Base-by-base conservation (phyloP, 2,329 filamentous ascomycete genomes). In the Ophiosphaerella narmari region DNA sequence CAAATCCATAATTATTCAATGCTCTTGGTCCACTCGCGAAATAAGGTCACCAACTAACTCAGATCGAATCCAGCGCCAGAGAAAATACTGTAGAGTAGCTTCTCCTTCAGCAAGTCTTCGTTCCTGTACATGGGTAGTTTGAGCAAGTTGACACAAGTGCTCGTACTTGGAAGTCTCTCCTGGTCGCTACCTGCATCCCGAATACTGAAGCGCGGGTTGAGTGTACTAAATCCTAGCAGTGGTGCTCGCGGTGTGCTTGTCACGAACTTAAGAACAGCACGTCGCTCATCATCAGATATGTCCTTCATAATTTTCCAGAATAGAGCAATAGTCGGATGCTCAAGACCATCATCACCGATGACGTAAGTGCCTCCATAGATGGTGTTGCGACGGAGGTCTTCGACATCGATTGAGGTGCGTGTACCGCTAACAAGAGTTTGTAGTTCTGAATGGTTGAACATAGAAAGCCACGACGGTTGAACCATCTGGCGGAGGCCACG, bases 401-500 rank as follows among this genome's bases (percentile, higher is more conserved):
- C 85, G 32, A 99, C 82, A 65, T 97, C 88, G 50, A 99, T 95
- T 54, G 90, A 86, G 8, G 87, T 87, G 24, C 86, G 87, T 62
- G 96, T 91, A 37, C 94, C 94, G 45, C 91, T 90, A 13, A 99
- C 89, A 5, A 99, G 86, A 1, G 90, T 94, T 75, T 97, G 94
- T 4, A 99, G 82, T 72, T 99, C 94, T 3, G 85, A 85, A 71
- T 97, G 93, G 73, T 99, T 99, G 79, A 99, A 99, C 94, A 99
- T 97, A 64, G 88, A 91, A 4, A 99, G 82, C 94, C 94, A 99
- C 3, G 85, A 85, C 0, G 93, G 92, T 50, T 92, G 88, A 58
- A 99, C 94, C 67, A 99, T 96, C 57, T 87, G 82, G 18, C 89
- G 86, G 1, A 99, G 84, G 0, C 94, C 94, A 48, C 86, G 86